Evolutionary conservation across 2,329 filamentous ascomycete species (phyloP), one percentile per base, ranked within the genome.

Genomic region (Coniochaeta sp.): DNA sequence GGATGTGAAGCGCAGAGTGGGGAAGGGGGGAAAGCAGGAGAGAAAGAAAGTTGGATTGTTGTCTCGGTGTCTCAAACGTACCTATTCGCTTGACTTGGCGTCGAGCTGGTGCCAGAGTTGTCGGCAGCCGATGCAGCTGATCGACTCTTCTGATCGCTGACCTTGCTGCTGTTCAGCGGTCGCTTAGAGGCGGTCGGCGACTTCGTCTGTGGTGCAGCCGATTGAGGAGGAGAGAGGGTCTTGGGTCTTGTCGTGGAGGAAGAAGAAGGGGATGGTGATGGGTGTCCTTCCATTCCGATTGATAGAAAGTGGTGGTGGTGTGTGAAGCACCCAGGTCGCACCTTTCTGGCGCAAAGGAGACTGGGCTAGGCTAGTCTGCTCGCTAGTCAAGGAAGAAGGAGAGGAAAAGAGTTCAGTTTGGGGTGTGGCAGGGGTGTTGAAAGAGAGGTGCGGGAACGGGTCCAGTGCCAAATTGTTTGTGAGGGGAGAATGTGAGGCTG

Each of bases 101-200:
- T 60, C 49, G 62, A 56, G 47, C 57, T 58, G 33, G 52, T 51
- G 51, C 52, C 55, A 49, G 7, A 8, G 18, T 31, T 48, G 26
- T 30, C 26, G 45, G 26, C 45, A 5, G 45, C 14, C 24, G 18
- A 18, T 18, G 45, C 26, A 48, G 61, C 59, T 52, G 57, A 53
- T 52, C 55, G 59, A 48, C 56, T 48, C 53, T 60, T 59, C 53
- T 57, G 59, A 54, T 62, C 60, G 56, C 59, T 58, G 50, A 65
- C 58, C 61, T 64, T 65, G 62, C 61, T 65, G 60, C 63, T 65
- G 56, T 64, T 65, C 40, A 63, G 54, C 35, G 62, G 58, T 49
- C 62, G 55, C 8, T 57, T 40, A 32, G n/a, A n/a, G n/a, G 57
- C 57, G 28, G 6, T 27, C 45, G 57, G 53, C 46, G 61, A 58